Conservation (phyloP, 495 filamentous ascomycete species). For the Wilcoxina mikolae region DNA sequence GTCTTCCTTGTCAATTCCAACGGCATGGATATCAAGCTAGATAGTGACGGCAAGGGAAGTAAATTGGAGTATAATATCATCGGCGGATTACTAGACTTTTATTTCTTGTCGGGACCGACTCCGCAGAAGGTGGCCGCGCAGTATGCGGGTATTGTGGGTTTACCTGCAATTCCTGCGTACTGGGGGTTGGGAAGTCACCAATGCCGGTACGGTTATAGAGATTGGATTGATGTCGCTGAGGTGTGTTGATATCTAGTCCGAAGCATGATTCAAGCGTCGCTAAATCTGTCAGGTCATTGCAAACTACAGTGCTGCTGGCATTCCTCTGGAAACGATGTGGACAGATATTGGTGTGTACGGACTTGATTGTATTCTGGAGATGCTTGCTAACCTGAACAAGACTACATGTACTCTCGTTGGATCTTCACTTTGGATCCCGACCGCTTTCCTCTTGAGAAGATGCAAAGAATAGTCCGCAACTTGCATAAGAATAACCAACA, state of each 20-base stretch:
- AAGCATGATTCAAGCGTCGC: too few species aligned
- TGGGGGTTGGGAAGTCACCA: constrained; percentile 77
- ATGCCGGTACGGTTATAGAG: constrained; percentile 66
- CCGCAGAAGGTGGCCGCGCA: constrained; percentile 58
- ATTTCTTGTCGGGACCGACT: constrained; percentile 61
- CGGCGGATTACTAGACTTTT: constrained; percentile 70
- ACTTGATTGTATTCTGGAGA: too few species aligned
- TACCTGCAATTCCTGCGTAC: constrained; percentile 67
- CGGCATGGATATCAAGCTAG: constrained; percentile 78
- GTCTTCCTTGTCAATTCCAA: constrained; percentile 73
- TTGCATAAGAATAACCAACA: constrained; percentile 62
- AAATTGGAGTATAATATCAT: constrained; percentile 76
- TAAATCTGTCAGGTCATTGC: constrained; percentile 51
- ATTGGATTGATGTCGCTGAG: constrained; percentile 64
- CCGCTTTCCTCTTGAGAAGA: constrained; percentile 50
- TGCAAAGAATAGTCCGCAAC: constrained; percentile 55
- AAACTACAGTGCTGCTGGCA: constrained; percentile 60
- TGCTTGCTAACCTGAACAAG: too few species aligned
- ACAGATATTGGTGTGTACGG: constrained; percentile 50
- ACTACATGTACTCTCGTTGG: constrained; percentile 50
- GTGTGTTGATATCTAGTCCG: constrained; percentile 2
- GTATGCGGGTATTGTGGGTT: constrained; percentile 55
- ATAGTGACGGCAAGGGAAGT: constrained; percentile 46
- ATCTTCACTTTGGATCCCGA: constrained; percentile 65
- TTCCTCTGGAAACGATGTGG: constrained; percentile 83